Conservation (phyloP, 2,329 filamentous ascomycete species). For the Pseudogymnoascus sp. region DNA sequence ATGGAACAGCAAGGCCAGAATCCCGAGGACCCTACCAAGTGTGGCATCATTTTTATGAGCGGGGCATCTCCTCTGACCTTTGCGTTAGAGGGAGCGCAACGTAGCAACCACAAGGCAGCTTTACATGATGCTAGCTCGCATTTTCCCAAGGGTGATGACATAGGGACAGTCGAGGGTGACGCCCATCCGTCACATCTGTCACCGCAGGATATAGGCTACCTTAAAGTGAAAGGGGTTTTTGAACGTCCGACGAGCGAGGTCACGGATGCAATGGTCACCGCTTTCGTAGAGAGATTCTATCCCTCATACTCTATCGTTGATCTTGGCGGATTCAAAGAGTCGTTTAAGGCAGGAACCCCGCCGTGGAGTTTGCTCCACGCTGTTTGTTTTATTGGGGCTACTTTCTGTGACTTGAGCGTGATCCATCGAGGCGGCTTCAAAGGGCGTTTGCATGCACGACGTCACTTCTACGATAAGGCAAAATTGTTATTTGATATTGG, state of each 20-base stretch:
- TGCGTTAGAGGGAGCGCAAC: conserved; percentile 9
- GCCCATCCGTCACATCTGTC: conserved; percentile 10
- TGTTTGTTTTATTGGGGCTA: conserved; percentile 12
- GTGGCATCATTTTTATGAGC: conserved; percentile 10
- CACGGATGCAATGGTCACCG: conserved; percentile 4
- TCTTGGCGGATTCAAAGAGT: conserved; percentile 4
- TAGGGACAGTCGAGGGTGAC: conserved; percentile 5
- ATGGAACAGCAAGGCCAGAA: conserved; percentile 11
- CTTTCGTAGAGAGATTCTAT: conserved; percentile 12
- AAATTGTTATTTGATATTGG: conserved; percentile 12
- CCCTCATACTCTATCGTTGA: conserved; percentile 12
- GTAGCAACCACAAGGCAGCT: neutral
- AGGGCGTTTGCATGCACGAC: conserved; percentile 11
- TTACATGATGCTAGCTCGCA: conserved; percentile 8
- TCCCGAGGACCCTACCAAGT: conserved; percentile 3
- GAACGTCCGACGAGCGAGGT: conserved; percentile 9
- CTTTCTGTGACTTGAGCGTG: conserved; percentile 11
- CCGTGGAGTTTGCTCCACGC: conserved; percentile 12
- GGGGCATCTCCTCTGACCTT: conserved; percentile 11
- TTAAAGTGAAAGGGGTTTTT: conserved; percentile 12
- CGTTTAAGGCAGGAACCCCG: conserved; percentile 9
- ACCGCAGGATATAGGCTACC: conserved; percentile 10
- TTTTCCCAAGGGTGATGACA: neutral
- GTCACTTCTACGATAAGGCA: conserved; percentile 12
- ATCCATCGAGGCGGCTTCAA: conserved; percentile 12